Percentiles rank a stretch among this genome's conserved stretches.
Evolutionary conservation across 2,329 filamentous ascomycete genomes (phyloP).

Genomic region (Biscogniauxia mediterranea): DNA sequence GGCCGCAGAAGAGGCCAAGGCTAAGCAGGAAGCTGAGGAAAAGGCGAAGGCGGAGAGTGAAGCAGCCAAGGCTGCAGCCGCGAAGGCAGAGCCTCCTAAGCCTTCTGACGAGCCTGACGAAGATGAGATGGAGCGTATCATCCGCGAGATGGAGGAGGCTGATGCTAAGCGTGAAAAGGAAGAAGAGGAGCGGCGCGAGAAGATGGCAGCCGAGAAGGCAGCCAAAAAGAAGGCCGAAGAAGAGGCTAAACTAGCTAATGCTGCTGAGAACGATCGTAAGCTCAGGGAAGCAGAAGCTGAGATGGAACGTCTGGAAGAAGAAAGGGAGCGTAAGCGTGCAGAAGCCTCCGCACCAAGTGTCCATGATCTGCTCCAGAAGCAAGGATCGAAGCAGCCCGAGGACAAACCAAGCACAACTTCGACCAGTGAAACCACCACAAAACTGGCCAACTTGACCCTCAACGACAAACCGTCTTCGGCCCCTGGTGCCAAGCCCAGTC

Average conservation of each 20-base stretch:
- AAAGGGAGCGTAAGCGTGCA: constrained; percentile 57
- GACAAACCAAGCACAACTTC: constrained; percentile 41
- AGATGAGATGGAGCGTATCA: constrained; percentile 59
- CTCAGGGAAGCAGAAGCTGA: constrained; percentile 71
- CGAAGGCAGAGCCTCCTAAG: constrained; percentile 34
- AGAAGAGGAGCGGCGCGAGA: constrained; percentile 42
- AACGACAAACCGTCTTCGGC: constrained; percentile 50
- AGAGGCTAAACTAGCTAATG: constrained; percentile 43
- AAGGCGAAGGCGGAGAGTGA: constrained; percentile 27
- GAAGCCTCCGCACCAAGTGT: constrained; percentile 47
- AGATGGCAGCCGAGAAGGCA: constrained; percentile 44
- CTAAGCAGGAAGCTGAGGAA: constrained; percentile 29
- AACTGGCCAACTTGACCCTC: constrained; percentile 53
- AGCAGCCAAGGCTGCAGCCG: constrained; percentile 29
- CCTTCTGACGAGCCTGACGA: constrained; percentile 43
- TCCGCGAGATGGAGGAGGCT: constrained; percentile 60
- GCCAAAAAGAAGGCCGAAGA: constrained; percentile 42
- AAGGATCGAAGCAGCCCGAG: constrained; percentile 37
- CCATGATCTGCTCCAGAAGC: constrained; percentile 49
- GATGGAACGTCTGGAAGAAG: constrained; percentile 72
- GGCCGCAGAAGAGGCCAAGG: constrained; percentile 34
- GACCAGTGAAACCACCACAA: constrained; percentile 43
- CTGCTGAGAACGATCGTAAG: constrained; percentile 61
- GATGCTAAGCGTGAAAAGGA: constrained; percentile 50
- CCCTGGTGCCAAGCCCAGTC: constrained; percentile 48